These are phyloP conservation scores for Saitozyma podzolica DNA, from an alignment of 768 basidiomycete species.

Conservation along the genomic window DNA sequence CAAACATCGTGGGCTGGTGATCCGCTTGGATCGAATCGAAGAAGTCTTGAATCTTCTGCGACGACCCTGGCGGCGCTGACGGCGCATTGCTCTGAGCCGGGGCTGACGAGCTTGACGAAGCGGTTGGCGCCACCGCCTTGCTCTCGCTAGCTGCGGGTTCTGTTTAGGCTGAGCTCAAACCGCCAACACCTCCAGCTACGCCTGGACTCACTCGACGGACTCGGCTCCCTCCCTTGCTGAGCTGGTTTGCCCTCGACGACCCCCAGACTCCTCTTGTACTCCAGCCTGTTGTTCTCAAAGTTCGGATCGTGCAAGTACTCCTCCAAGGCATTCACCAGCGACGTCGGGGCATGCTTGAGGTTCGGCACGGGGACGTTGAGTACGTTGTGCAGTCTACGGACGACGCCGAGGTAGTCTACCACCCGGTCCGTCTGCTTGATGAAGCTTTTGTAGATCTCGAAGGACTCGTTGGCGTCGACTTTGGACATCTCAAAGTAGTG, in stretches of 20 bases:
- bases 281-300: constrained; percentile 90
- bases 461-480: constrained; percentile 80
- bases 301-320: constrained; percentile 96
- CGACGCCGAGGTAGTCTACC: constrained; percentile 88
- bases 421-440: constrained; percentile 86
- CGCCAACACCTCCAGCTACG: not conserved
- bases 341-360: constrained; percentile 89
- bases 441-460: constrained; percentile 87
- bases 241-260: constrained; percentile 58
- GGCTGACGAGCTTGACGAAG: constrained; percentile 31
- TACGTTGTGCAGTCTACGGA: constrained; percentile 87
- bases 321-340: constrained; percentile 86
- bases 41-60: constrained; percentile 72
- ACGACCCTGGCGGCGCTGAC: constrained; percentile 39
- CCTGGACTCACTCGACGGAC: constrained; percentile 20
- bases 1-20: constrained; percentile 56
- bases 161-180: not conserved
- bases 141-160: not conserved
- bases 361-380: constrained; percentile 93
- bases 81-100: constrained; percentile 27
- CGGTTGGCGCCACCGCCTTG: constrained; percentile 8
- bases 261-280: constrained; percentile 81
- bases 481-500: constrained; percentile 99
- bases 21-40: constrained; percentile 83
- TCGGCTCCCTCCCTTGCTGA: constrained; percentile 20